Base-by-base conservation (phyloP, 1,284 basidiomycete species). In the Melanopsichium pennsylvanicum region DNA sequence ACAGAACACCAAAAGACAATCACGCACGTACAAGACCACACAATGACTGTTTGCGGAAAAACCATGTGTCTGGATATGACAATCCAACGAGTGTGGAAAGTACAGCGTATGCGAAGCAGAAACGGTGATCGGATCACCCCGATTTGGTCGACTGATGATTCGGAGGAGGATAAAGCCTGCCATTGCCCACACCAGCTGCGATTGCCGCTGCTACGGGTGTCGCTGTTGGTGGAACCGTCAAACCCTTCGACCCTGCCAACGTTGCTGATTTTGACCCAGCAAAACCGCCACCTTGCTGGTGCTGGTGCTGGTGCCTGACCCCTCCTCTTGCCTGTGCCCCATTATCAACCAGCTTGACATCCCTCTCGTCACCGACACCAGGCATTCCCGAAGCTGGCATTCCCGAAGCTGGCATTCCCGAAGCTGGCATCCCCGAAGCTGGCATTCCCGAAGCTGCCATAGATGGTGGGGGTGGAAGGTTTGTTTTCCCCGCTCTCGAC, bases 381-480 rank as follows among this genome's bases (percentile, higher is more conserved):
- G 31, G 42, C 21, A 23, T 29, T n/a, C n/a, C n/a, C n/a, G n/a
- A n/a, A n/a, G n/a, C n/a, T n/a, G n/a, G n/a, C n/a, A n/a, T n/a
- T n/a, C n/a, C n/a, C n/a, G n/a, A n/a, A n/a, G n/a, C n/a, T n/a
- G n/a, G n/a, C n/a, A n/a, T n/a, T n/a, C n/a, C n/a, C n/a, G n/a
- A n/a, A n/a, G n/a, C n/a, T n/a, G n/a, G n/a, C n/a, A n/a, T n/a
- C n/a, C n/a, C n/a, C n/a, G n/a, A n/a, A n/a, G n/a, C n/a, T n/a
- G n/a, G n/a, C n/a, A n/a, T n/a, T n/a, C n/a, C n/a, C n/a, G 36
- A 44, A 4, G 42, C 19, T 1, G 45, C 7, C 42, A 63, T 51
- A 2, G 64, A 57, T 8, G 64, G 64, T 19, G 64, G 64, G 9
- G 56, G 63, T 2, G 63, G 63, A 22, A 68, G 16, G 16, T 36